A percentile compares a stretch with the other conserved stretches of the same genome.
Evolutionary conservation across 2,329 filamentous ascomycete genomes (phyloP).

Genomic region (Curvularia spicifera): DNA sequence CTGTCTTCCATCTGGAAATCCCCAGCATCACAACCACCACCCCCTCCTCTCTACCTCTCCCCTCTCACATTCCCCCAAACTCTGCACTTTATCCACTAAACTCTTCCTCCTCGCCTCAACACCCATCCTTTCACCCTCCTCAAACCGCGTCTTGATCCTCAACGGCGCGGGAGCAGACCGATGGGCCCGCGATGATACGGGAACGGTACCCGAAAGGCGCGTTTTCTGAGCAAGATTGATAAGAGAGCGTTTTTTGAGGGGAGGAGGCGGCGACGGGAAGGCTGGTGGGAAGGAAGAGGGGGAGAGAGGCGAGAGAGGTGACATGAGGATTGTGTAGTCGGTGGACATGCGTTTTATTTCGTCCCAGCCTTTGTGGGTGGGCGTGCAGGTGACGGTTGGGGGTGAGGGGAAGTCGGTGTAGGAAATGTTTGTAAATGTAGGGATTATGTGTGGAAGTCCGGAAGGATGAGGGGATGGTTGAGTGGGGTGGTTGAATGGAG

Average conservation of each 20-base stretch:
- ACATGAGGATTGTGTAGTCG: background rate
- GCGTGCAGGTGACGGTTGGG: conserved; percentile 1
- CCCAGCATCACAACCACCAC: background rate
- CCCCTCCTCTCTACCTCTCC: conserved; percentile 3
- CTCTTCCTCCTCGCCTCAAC: conserved; percentile 27
- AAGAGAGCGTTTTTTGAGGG: conserved; percentile 28
- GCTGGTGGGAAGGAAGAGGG: conserved; percentile 3
- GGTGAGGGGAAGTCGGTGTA: background rate
- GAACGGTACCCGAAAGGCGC: background rate
- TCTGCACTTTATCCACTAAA: conserved; percentile 17
- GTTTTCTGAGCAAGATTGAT: conserved; percentile 17
- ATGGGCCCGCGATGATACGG: background rate
- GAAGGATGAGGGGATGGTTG: background rate
- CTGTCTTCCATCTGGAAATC: background rate
- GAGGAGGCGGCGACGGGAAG: conserved; percentile 10
- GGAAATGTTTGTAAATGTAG: background rate
- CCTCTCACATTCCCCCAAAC: conserved; percentile 15
- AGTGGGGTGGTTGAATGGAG: too few species aligned
- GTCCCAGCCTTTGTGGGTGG: conserved; percentile 36
- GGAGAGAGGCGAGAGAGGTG: background rate
- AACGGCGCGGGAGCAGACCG: background rate
- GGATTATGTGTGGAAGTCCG: background rate
- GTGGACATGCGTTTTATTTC: conserved; percentile 33
- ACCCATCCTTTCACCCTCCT: conserved; percentile 18
- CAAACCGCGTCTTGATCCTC: conserved; percentile 29